Percentiles rank a stretch among this genome's conserved stretches.
These are phyloP conservation scores for Bruguiera gymnorhiza DNA, from an alignment of 345 rosid species.

Conservation along the genomic window DNA sequence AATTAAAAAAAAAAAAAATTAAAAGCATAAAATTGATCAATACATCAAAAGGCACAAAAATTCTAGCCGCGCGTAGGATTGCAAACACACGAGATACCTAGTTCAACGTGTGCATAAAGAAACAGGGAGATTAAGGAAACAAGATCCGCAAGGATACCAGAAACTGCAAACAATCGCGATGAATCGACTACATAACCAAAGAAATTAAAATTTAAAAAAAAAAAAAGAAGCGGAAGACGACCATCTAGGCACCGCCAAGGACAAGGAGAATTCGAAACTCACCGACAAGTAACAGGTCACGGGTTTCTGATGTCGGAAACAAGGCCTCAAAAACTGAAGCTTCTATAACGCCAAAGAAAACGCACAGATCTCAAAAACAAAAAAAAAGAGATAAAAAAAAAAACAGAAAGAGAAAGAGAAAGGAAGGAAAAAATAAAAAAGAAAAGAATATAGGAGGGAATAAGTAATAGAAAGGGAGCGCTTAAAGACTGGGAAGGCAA, in stretches of 20 bases:
- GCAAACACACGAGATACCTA: no score
- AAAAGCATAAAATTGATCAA: no score
- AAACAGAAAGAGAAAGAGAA: not conserved
- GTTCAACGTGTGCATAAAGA: no score
- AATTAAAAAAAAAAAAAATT: not conserved
- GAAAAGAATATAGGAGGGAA: not conserved
- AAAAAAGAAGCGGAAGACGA: no score
- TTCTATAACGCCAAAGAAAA: not conserved
- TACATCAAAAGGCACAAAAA: no score
- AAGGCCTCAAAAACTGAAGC: not conserved
- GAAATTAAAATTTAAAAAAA: not conserved
- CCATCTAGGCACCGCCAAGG: not conserved
- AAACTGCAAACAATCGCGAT: no score
- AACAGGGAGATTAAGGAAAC: no score
- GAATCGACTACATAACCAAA: no score
- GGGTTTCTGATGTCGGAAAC: not conserved
- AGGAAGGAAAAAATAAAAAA: not conserved
- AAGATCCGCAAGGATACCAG: no score
- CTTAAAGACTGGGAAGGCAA: not conserved
- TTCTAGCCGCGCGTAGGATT: no score
- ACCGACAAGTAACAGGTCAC: not conserved
- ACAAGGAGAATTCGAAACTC: not conserved
- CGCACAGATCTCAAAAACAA: constrained; percentile 16
- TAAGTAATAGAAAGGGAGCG: not conserved
- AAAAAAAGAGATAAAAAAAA: no score